Evolutionary conservation across 1,284 basidiomycete genomes (phyloP).

Genomic region (Ceratobasidium sp.): DNA sequence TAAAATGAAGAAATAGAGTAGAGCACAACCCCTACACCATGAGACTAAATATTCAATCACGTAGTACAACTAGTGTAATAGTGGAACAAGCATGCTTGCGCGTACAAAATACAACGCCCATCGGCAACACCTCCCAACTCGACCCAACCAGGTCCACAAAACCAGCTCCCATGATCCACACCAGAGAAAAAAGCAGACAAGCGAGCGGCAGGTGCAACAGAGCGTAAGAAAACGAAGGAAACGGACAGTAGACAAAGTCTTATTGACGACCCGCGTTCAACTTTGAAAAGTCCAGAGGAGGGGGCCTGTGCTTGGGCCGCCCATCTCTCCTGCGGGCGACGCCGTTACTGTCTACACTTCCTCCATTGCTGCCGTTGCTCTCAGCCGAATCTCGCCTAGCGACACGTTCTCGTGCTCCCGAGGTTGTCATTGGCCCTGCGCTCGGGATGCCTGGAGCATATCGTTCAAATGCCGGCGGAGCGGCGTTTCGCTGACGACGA

Average conservation of each 20-base stretch:
- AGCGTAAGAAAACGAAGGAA: constrained; percentile 5
- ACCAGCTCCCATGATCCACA: constrained; percentile 38
- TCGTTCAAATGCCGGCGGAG: constrained; percentile 15
- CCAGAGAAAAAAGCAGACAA: constrained; percentile 35
- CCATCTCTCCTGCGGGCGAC: constrained; percentile 31
- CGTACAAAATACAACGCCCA: constrained; percentile 1
- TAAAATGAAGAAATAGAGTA: not conserved
- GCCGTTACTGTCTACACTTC: constrained; percentile 28
- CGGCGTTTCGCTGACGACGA: constrained; percentile 27
- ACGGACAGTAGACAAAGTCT: not conserved
- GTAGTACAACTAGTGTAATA: constrained; percentile 3
- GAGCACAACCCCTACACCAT: not conserved
- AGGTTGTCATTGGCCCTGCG: constrained; percentile 23
- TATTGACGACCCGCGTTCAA: constrained; percentile 34
- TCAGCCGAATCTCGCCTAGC: constrained; percentile 18
- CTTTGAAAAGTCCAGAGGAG: constrained; percentile 35
- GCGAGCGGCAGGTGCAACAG: constrained; percentile 22
- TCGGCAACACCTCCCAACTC: constrained; percentile 8
- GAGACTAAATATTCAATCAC: constrained; percentile 8
- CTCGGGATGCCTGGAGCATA: constrained; percentile 17
- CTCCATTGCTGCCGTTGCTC: constrained; percentile 7
- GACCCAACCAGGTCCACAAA: constrained; percentile 18
- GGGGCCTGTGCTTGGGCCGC: constrained; percentile 31
- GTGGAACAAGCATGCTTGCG: not conserved
- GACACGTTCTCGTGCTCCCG: constrained; percentile 25